Evolutionary conservation across 2,329 filamentous ascomycete species (phyloP).

Genomic region (Aureobasidium sp.): DNA sequence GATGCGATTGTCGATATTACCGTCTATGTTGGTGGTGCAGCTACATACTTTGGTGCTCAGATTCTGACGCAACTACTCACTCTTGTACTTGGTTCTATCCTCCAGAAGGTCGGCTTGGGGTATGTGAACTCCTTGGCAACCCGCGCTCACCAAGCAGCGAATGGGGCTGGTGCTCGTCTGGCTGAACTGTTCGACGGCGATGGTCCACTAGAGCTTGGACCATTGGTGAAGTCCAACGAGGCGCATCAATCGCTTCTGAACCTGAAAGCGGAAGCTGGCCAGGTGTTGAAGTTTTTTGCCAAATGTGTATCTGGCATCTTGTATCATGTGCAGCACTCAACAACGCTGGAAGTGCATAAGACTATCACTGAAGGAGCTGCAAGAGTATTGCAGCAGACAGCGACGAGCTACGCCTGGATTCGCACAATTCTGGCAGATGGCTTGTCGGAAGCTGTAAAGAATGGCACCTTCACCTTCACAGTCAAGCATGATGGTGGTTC

Average conservation of each 20-base stretch:
- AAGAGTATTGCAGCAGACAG: not conserved
- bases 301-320: not conserved
- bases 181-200: not conserved
- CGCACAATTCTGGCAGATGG: not conserved
- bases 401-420: not conserved
- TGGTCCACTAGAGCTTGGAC: conserved; percentile 1
- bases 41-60: not conserved
- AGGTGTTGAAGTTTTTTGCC: not conserved
- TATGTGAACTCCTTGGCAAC: not conserved
- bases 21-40: conserved; percentile 46
- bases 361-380: not conserved
- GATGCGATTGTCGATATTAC: conserved; percentile 70
- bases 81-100: not conserved
- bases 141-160: not conserved
- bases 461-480: conserved; percentile 13
- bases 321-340: not conserved
- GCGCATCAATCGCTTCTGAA: conserved; percentile 12
- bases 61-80: not conserved
- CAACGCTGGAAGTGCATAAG: not conserved
- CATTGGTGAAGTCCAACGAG: conserved; percentile 12
- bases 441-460: not conserved
- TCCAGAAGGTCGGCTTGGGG: not conserved
- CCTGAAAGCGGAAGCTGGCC: not conserved
- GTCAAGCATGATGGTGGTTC: conserved; percentile 10
- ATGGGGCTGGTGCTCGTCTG: not conserved